phyloP scores from a whole-genome alignment of 495 filamentous ascomycete species.

The Aspergillus heteromorphus region DNA sequence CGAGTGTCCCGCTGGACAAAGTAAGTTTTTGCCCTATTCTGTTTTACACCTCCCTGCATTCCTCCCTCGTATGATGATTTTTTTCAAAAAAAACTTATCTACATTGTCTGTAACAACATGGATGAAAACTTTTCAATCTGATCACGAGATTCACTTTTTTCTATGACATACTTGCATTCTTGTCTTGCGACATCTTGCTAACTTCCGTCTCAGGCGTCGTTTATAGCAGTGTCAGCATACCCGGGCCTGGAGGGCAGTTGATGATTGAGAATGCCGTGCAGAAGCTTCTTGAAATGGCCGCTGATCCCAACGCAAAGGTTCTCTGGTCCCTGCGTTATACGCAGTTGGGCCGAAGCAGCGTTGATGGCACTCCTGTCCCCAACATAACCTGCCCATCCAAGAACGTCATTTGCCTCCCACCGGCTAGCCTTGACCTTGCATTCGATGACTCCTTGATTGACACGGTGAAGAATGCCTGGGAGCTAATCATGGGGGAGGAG shows the following conservation, averaged over 20 bases:
- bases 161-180: conserved; percentile 11
- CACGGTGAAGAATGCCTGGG: conserved; percentile 59
- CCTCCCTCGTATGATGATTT: conserved; percentile 68
- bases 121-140: conserved; percentile 81
- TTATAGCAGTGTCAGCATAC: conserved; percentile 51
- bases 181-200: conserved; percentile 33
- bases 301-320: conserved; percentile 30
- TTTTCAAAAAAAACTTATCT: conserved; percentile 92
- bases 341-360: conserved; percentile 33
- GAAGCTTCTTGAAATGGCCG: conserved; percentile 42
- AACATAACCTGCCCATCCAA: conserved; percentile 20
- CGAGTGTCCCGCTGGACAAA: conserved; percentile 79
- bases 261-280: conserved; percentile 52
- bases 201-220: conserved; percentile 58
- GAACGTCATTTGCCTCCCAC: conserved; percentile 41
- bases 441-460: conserved; percentile 64
- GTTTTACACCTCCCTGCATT: conserved; percentile 12
- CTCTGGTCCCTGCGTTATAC: conserved; percentile 63
- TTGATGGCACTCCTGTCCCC: conserved; percentile 10
- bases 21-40: conserved; percentile 56
- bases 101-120: conserved; percentile 91
- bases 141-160: conserved; percentile 43
- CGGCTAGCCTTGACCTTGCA: conserved; percentile 54
- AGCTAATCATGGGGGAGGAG: conserved; percentile 49
- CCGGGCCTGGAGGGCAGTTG: conserved; percentile 30